Evolutionary conservation across 2,329 filamentous ascomycete species (phyloP).

Genomic region (Trichoderma gracile): DNA sequence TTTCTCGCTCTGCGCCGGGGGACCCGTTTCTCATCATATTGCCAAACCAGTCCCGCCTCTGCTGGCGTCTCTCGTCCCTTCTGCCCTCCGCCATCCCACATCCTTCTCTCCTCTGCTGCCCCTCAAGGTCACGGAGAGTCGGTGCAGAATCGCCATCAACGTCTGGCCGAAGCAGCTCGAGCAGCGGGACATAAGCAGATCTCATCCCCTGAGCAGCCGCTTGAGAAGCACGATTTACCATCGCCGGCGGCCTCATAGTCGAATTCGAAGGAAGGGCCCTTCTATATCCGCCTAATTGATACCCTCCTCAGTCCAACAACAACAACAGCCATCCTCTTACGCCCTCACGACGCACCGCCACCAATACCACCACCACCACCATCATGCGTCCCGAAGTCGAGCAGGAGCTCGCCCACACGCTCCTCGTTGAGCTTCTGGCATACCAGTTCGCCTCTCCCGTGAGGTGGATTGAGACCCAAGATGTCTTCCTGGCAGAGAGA

Average conservation of each 20-base stretch:
- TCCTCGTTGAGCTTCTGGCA: constrained; percentile 97
- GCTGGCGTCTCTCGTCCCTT: constrained; percentile 8
- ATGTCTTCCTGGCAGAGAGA: constrained; percentile 97
- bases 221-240: constrained; percentile 17
- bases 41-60: constrained; percentile 24
- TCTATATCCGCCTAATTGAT: constrained; percentile 12
- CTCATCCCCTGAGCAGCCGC: not conserved
- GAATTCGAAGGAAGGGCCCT: not conserved
- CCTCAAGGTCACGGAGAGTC: constrained; percentile 31
- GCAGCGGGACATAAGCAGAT: constrained; percentile 10
- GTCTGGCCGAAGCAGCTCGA: constrained; percentile 15
- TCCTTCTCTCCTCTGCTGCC: constrained; percentile 16
- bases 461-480: constrained; percentile 99
- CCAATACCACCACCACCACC: constrained; percentile 36
- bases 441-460: constrained; percentile 99
- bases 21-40: constrained; percentile 27
- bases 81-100: not conserved
- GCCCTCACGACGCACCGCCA: constrained; percentile 26
- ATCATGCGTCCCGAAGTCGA: constrained; percentile 97
- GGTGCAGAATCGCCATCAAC: constrained; percentile 18
- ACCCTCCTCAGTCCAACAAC: not conserved
- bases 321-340: not conserved
- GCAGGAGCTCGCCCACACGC: constrained; percentile 97
- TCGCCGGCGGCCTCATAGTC: constrained; percentile 12
- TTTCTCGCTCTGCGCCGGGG: not conserved